phyloP scores from a whole-genome alignment of 176 grass and related monocot genomes.

The Alopecurus myosuroides region DNA sequence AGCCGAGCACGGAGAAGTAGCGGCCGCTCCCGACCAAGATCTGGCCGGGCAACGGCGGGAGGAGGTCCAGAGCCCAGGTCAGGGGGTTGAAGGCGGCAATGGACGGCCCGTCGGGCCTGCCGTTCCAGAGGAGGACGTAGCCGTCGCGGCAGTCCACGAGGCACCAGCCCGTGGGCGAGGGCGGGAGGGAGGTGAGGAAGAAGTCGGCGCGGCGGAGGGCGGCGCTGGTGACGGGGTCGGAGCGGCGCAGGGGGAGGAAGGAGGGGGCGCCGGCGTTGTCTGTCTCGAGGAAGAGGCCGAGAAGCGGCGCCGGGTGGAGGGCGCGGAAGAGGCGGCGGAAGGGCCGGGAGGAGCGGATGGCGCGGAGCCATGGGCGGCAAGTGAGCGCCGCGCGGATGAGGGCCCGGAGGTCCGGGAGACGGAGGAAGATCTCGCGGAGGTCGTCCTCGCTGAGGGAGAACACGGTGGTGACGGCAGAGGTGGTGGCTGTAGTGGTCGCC shows the following conservation, averaged over 20 bases:
- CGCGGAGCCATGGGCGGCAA: neutral
- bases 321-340: neutral
- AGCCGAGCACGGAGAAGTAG: neutral
- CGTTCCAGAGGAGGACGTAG: neutral
- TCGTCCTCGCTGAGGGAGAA: neutral
- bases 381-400: neutral
- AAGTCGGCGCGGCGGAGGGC: neutral
- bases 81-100: neutral
- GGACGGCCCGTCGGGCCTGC: neutral
- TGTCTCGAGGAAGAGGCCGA: neutral
- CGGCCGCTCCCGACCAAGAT: neutral
- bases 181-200: neutral
- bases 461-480: neutral
- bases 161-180: neutral
- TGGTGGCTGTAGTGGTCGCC: too few species aligned
- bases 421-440: neutral
- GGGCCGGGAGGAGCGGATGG: neutral
- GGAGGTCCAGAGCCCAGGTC: neutral
- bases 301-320: neutral
- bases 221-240: neutral
- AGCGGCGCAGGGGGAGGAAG: neutral
- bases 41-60: neutral
- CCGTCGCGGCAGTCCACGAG: neutral
- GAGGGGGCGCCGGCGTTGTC: neutral
- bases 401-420: neutral